Conservation (phyloP, 2,329 filamentous ascomycete genomes). For the Microthyrium microscopicum region DNA sequence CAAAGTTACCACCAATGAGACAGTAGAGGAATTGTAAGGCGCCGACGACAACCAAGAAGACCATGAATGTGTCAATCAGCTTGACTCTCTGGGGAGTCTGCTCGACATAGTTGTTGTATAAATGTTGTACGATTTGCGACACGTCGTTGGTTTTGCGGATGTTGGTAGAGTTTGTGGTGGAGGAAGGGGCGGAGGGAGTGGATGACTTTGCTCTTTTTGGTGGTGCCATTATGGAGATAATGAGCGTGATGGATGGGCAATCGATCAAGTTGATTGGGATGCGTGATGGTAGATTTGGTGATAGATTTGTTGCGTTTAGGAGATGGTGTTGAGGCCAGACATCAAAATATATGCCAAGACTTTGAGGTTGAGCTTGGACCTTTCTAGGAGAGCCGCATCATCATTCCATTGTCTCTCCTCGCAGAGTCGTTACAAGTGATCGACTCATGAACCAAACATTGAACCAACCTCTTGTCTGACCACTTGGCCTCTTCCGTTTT, state of each 20-base stretch:
- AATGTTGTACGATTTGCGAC: conserved; percentile 46
- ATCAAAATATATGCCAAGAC: neutral
- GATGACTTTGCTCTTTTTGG: conserved; percentile 9
- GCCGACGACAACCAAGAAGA: conserved; percentile 69
- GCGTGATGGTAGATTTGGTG: neutral
- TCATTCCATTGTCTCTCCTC: too few relatives aligned
- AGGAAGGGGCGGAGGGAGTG: conserved; percentile 12
- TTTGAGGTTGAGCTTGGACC: neutral
- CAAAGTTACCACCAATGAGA: conserved; percentile 81
- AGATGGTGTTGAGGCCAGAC: neutral
- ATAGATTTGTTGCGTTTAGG: neutral
- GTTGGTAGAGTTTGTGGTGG: conserved; percentile 7
- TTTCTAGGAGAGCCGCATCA: too few relatives aligned
- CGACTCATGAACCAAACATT: too few relatives aligned
- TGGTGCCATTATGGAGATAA: neutral
- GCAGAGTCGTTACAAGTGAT: too few relatives aligned
- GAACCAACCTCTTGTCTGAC: too few relatives aligned
- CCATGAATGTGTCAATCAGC: conserved; percentile 82
- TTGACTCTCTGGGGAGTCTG: conserved; percentile 81
- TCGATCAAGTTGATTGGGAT: neutral
- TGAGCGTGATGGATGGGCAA: neutral
- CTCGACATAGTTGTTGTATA: conserved; percentile 64
- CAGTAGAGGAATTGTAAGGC: conserved; percentile 91
- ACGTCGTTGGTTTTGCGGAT: conserved; percentile 19
- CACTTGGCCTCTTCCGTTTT: too few relatives aligned